Base-by-base conservation (phyloP, 352 stramenopile species). In the Globisporangium heterothallicum region DNA sequence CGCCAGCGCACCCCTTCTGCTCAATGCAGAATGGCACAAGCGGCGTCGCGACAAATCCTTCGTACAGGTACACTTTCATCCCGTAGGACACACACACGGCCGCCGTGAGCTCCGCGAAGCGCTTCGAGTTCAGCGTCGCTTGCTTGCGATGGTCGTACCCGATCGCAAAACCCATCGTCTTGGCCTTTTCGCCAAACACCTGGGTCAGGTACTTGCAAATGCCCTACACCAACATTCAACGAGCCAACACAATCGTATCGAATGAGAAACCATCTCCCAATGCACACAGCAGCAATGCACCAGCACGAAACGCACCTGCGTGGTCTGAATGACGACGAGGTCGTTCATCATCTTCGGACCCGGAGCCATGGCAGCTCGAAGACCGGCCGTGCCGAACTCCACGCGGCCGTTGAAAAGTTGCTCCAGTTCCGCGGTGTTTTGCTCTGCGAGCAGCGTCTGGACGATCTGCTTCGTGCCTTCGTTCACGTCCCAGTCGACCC, bases 21-120 rank as follows among this genome's bases (percentile, higher is more conserved):
- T 94, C 68, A 12, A 96, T 86, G 54, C 66, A 84, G 51, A 86
- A 94, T 13, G 84, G 84, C 64, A 99, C 90, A 26, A 99, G 68
- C 8, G 96, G 97, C 8, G 97, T 99, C n/a, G 90, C 77, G n/a
- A 98, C 92, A 56, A 96, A 93, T 30, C 78, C 77, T 26, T 92
- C 74, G 55, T 94, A 95, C 4, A 97, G 66, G 53, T 86, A 94
- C n/a, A 97, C 91, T 47, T 88, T 92, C 58, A 97, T 78, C 42
- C 88, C 88, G 27, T 68, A 59, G 18, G 80, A 70, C 6, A 94
- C 58, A 50, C 81, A 94, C 1, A 96, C 89, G 3, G 78, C 77
- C 29, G 91, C 82, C 36, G 86, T 83, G 60, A 96, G 78, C 53
- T 86, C 63, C 0, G 87, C 90, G 57, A 98, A 97, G 24, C 84